Percentiles rank a stretch among this genome's conserved stretches.
These are phyloP conservation scores for Mycena galericulata DNA, from an alignment of 768 basidiomycete genomes.

Conservation along the genomic window DNA sequence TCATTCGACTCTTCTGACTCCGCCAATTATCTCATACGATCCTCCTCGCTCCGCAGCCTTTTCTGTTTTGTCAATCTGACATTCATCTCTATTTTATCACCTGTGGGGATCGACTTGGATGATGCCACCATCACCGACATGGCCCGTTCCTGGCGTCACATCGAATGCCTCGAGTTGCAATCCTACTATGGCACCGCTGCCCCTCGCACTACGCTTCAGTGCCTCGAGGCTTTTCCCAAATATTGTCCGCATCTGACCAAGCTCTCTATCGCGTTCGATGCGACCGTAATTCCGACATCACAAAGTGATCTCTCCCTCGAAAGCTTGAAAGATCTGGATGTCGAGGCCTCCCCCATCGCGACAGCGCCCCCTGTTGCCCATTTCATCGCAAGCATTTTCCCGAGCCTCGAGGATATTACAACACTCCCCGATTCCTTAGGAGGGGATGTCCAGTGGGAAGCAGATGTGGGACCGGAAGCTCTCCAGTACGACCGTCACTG, in stretches of 20 bases:
- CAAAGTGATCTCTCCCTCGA: background rate
- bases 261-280: slow-evolving; percentile 14
- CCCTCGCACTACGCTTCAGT: slow-evolving; percentile 4
- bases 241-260: slow-evolving; percentile 10
- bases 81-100: background rate
- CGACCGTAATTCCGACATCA: background rate
- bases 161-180: background rate
- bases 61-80: slow-evolving; percentile 18
- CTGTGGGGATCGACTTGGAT: slow-evolving; percentile 1
- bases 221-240: background rate
- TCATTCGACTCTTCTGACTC: background rate
- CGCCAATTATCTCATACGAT: background rate
- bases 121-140: slow-evolving; percentile 7
- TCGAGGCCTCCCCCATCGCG: slow-evolving; percentile 8
- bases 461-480: slow-evolving; percentile 5
- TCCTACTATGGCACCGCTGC: background rate
- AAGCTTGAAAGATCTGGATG: slow-evolving; percentile 1
- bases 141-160: slow-evolving; percentile 14
- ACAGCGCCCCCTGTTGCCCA: slow-evolving; percentile 1
- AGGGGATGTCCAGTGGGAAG: too few relatives aligned
- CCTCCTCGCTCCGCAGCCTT: background rate
- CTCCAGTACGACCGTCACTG: slow-evolving; percentile 5
- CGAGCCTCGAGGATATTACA: background rate
- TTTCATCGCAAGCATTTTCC: slow-evolving; percentile 6
- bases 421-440: too few relatives aligned